These are phyloP conservation scores for Floccularia luteovirens DNA, from an alignment of 768 basidiomycete genomes.

Conservation along the genomic window DNA sequence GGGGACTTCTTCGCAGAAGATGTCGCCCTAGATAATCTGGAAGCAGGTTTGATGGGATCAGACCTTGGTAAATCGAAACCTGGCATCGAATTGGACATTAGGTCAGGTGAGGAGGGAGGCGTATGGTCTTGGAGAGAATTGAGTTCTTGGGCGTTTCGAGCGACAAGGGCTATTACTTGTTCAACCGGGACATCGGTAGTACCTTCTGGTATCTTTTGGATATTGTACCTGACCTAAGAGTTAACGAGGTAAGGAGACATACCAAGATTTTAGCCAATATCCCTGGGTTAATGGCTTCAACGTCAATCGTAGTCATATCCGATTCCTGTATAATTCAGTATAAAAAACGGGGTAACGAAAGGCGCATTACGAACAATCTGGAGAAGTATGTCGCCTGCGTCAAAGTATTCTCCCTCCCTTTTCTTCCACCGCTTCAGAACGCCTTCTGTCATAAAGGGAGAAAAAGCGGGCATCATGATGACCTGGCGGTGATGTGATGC, in stretches of 20 bases:
- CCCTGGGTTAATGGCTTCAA: slow-evolving; percentile 87
- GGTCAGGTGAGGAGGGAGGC: no score
- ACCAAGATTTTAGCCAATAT: slow-evolving; percentile 82
- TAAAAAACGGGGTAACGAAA: neutral
- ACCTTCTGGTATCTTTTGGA: slow-evolving; percentile 60
- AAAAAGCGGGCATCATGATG: slow-evolving; percentile 79
- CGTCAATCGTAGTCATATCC: slow-evolving; percentile 77
- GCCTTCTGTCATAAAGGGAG: slow-evolving; percentile 84
- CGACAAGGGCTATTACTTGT: slow-evolving; percentile 62
- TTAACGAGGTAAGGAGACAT: slow-evolving; percentile 24
- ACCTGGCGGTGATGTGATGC: slow-evolving; percentile 23
- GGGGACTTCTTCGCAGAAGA: no score
- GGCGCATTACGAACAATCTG: slow-evolving; percentile 53
- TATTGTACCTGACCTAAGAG: no score
- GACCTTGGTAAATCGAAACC: no score
- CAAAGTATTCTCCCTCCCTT: slow-evolving; percentile 66
- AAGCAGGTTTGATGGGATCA: no score
- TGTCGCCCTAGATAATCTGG: no score
- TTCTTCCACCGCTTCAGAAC: slow-evolving; percentile 77
- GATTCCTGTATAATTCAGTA: slow-evolving; percentile 43
- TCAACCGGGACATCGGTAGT: slow-evolving; percentile 42
- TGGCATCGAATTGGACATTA: no score
- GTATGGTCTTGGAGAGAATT: no score
- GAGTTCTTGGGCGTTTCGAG: slow-evolving; percentile 43
- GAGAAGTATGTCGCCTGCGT: slow-evolving; percentile 65